Percentiles rank a stretch among this genome's conserved stretches.
phyloP scores from a whole-genome alignment of 805 yeast genomes.

The Spathaspora sp. region DNA sequence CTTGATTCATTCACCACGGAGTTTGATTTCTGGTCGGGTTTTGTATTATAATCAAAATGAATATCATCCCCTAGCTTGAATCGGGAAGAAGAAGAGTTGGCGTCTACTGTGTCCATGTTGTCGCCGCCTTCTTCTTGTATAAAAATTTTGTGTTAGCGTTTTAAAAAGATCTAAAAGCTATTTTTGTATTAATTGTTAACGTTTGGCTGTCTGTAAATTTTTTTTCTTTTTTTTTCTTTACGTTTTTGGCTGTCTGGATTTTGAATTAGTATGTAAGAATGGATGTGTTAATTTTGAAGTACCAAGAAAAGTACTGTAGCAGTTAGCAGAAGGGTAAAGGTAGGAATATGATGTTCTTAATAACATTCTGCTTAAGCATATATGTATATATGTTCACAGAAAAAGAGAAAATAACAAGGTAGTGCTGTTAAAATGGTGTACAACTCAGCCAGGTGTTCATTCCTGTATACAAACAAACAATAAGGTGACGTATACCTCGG shows the following conservation, averaged over 20 bases:
- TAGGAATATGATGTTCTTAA: no score
- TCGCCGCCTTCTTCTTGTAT: neutral
- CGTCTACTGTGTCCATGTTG: neutral
- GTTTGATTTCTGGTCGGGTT: neutral
- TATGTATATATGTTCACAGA: no score
- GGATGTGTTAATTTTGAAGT: neutral
- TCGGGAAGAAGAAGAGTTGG: slow-evolving; percentile 6
- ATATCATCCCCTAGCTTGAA: slow-evolving; percentile 32
- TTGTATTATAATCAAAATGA: slow-evolving; percentile 23
- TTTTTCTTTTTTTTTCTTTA: no score
- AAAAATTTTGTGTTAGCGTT: no score
- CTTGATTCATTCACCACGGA: slow-evolving; percentile 4
- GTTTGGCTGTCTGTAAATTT: neutral
- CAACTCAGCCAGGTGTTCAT: no score
- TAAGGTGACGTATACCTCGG: no score
- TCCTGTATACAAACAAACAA: no score
- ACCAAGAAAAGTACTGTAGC: neutral
- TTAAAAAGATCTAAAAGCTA: no score
- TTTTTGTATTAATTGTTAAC: neutral
- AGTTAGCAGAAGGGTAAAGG: no score
- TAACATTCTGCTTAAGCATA: no score
- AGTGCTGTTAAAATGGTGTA: no score
- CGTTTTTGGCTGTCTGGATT: neutral
- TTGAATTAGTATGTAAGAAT: neutral
- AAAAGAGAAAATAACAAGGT: no score